Evolutionary conservation across 2,329 filamentous ascomycete species (phyloP).

Genomic region (Thielaviopsis punctulata): DNA sequence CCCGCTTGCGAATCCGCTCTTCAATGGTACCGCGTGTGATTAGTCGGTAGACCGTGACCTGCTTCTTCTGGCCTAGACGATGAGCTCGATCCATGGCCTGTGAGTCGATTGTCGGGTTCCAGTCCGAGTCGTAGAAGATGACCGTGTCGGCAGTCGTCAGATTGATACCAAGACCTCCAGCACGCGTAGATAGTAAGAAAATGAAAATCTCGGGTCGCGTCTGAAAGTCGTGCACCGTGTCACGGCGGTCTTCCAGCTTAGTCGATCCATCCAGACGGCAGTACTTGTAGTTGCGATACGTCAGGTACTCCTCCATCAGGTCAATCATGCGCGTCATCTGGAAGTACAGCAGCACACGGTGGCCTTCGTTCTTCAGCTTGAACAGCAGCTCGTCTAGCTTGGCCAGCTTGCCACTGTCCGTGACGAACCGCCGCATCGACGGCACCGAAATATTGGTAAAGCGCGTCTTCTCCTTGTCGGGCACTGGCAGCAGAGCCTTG

Average conservation of each 20-base stretch:
- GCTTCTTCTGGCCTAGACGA: conserved; percentile 85
- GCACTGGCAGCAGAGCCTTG: conserved; percentile 51
- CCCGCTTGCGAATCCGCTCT: conserved; percentile 92
- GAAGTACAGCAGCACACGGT: conserved; percentile 95
- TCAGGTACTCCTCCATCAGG: conserved; percentile 96
- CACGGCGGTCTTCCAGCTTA: conserved; percentile 88
- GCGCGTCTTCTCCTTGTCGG: conserved; percentile 62
- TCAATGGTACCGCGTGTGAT: conserved; percentile 96
- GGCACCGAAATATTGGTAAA: conserved; percentile 88
- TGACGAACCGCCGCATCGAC: conserved; percentile 94
- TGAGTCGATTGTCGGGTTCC: conserved; percentile 97
- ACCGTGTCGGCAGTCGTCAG: conserved; percentile 91
- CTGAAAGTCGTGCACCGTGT: conserved; percentile 95
- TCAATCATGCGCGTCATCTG: conserved; percentile 99
- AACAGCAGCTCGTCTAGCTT: conserved; percentile 76
- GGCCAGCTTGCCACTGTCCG: conserved; percentile 89
- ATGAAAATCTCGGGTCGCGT: conserved; percentile 89
- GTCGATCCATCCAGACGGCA: conserved; percentile 92
- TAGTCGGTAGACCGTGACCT: conserved; percentile 93
- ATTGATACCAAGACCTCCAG: conserved; percentile 95
- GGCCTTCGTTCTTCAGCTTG: conserved; percentile 77
- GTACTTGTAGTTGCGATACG: conserved; percentile 98
- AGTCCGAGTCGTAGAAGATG: conserved; percentile 99
- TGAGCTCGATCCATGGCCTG: conserved; percentile 99
- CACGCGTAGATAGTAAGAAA: conserved; percentile 87